Evolutionary conservation across 768 basidiomycete species (phyloP).

Genomic region (Termitomyces sp.): DNA sequence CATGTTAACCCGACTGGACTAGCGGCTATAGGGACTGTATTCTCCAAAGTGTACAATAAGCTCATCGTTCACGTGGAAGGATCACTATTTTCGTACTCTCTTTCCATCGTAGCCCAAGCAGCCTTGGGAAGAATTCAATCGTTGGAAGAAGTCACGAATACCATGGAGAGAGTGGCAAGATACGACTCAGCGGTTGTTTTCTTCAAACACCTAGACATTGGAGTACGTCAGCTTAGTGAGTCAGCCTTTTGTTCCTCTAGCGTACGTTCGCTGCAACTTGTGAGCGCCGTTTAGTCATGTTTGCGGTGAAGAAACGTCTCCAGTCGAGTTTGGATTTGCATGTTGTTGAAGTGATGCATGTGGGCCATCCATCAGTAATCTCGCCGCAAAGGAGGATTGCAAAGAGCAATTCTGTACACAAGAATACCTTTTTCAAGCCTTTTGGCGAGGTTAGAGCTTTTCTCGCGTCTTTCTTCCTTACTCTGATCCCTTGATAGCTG

Average conservation of each 20-base stretch:
- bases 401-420: conserved; percentile 12
- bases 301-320: conserved; percentile 58
- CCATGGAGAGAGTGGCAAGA: conserved; percentile 58
- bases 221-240: conserved; percentile 55
- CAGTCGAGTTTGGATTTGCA: conserved; percentile 53
- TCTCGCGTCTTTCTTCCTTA: background rate
- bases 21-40: conserved; percentile 46
- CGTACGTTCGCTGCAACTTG: background rate
- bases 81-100: conserved; percentile 60
- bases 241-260: background rate
- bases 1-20: conserved; percentile 49
- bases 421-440: conserved; percentile 47
- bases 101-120: conserved; percentile 65
- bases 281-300: conserved; percentile 51
- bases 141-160: conserved; percentile 44
- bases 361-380: conserved; percentile 29
- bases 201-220: conserved; percentile 52
- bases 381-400: conserved; percentile 36
- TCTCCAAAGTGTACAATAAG: conserved; percentile 51
- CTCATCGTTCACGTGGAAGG: conserved; percentile 63
- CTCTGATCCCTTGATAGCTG: conserved; percentile 36
- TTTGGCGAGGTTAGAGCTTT: conserved; percentile 58
- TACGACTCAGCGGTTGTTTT: conserved; percentile 57
- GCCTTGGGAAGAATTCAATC: conserved; percentile 44
- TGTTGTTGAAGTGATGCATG: conserved; percentile 47